phyloP scores from a whole-genome alignment of 768 basidiomycete species.

The Mycena epipterygia region DNA sequence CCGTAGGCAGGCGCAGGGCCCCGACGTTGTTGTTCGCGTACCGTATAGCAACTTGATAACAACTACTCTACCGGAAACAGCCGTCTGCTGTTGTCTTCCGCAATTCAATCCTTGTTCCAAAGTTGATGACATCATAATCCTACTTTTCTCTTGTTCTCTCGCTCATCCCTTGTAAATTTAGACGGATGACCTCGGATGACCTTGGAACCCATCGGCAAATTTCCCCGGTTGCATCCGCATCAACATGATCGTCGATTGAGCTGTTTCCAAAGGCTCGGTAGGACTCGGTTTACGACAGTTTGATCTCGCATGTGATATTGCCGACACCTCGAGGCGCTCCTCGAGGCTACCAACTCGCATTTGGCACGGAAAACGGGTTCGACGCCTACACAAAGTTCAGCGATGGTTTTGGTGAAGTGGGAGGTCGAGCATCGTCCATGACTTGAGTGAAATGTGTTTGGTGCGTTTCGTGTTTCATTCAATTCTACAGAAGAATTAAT shows the following conservation, averaged over 20 bases:
- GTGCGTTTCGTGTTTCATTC: not conserved
- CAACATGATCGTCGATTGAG: slow-evolving; percentile 14
- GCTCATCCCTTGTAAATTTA: slow-evolving; percentile 26
- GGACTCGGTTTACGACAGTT: slow-evolving; percentile 10
- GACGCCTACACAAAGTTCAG: slow-evolving; percentile 12
- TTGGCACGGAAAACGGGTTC: not conserved
- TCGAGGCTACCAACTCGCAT: slow-evolving; percentile 32
- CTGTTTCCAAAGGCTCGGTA: too few relatives aligned
- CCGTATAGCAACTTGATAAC: not conserved
- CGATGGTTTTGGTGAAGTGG: not conserved
- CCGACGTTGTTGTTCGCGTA: slow-evolving; percentile 22
- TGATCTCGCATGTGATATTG: slow-evolving; percentile 10
- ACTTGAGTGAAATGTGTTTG: not conserved
- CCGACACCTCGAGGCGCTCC: slow-evolving; percentile 21
- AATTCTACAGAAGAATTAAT: slow-evolving; percentile 1
- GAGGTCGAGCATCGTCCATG: not conserved
- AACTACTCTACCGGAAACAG: slow-evolving; percentile 10
- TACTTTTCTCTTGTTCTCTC: slow-evolving; percentile 23
- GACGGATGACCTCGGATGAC: not conserved
- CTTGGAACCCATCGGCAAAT: slow-evolving; percentile 3
- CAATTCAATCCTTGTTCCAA: slow-evolving; percentile 16
- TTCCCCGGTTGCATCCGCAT: slow-evolving; percentile 4
- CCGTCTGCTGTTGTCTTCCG: not conserved
- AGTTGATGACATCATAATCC: not conserved
- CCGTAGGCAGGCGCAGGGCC: not conserved